A percentile compares a stretch with the other conserved stretches of the same genome.
Evolutionary conservation across 2,329 filamentous ascomycete species (phyloP).

Genomic region (Ascochyta rabiei): DNA sequence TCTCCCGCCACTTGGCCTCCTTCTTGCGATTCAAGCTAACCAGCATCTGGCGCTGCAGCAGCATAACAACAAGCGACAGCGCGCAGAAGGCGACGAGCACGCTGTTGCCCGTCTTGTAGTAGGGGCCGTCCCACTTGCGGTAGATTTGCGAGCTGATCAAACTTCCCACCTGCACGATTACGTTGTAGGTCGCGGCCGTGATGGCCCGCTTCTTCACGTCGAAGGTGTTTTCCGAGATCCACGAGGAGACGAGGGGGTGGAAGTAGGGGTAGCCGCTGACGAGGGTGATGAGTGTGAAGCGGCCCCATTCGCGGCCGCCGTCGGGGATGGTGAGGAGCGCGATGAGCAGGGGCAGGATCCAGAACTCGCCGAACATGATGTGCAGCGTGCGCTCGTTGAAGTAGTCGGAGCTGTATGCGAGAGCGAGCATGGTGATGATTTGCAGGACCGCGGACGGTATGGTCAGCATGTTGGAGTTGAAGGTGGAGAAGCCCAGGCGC

Average conservation of each 20-base stretch:
- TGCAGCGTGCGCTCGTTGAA: conserved; percentile 60
- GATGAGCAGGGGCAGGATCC: conserved; percentile 50
- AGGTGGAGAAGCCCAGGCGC: conserved; percentile 49
- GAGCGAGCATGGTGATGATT: conserved; percentile 56
- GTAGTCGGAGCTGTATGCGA: conserved; percentile 54
- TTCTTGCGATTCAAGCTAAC: conserved; percentile 34
- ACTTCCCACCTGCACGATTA: conserved; percentile 50
- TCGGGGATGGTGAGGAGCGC: conserved; percentile 45
- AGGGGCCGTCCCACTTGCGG: conserved; percentile 59
- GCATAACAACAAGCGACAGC: conserved; percentile 56
- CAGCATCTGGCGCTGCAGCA: conserved; percentile 56
- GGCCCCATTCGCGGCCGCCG: conserved; percentile 45
- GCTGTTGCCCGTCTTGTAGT: conserved; percentile 60
- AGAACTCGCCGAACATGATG: conserved; percentile 50
- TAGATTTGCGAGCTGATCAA: conserved; percentile 56
- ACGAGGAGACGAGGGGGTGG: conserved; percentile 65
- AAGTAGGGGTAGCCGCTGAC: conserved; percentile 51
- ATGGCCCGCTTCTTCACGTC: conserved; percentile 67
- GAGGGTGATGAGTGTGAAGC: conserved; percentile 48
- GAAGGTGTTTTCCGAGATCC: conserved; percentile 67
- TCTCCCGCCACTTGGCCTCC: conserved; percentile 56
- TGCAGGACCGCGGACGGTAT: conserved; percentile 54
- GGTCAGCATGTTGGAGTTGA: conserved; percentile 52
- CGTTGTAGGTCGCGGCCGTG: conserved; percentile 68
- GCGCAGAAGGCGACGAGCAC: conserved; percentile 58